Evolutionary conservation across 1,284 basidiomycete species (phyloP).

Genomic region (Microbotryum violaceum): DNA sequence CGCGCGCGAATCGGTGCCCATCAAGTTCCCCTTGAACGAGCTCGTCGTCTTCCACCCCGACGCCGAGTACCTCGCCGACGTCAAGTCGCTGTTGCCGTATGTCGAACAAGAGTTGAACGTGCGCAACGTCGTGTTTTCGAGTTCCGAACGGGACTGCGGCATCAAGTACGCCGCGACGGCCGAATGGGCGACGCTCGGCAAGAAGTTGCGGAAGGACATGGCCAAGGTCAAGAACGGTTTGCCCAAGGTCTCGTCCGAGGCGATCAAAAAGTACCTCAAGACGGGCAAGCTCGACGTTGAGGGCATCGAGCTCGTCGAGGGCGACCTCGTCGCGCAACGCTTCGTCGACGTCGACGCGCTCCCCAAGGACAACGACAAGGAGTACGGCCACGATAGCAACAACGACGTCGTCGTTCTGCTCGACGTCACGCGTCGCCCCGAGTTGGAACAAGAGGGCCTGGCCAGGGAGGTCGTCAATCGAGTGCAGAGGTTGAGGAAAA

Average conservation of each 20-base stretch:
- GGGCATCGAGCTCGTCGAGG: constrained; percentile 79
- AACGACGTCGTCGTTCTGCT: constrained; percentile 90
- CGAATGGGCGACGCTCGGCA: constrained; percentile 91
- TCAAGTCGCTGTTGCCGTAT: constrained; percentile 76
- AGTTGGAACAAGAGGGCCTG: constrained; percentile 79
- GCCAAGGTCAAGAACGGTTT: constrained; percentile 83
- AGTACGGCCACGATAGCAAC: constrained; percentile 78
- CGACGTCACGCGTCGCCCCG: constrained; percentile 77
- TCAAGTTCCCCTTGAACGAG: constrained; percentile 77
- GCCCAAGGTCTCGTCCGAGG: constrained; percentile 69
- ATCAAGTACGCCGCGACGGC: constrained; percentile 87
- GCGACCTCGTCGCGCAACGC: constrained; percentile 83
- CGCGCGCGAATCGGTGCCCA: neutral
- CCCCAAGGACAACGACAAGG: constrained; percentile 44
- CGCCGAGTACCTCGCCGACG: constrained; percentile 74
- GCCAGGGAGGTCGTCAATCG: constrained; percentile 87
- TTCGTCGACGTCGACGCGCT: constrained; percentile 71
- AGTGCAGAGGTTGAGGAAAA: constrained; percentile 92
- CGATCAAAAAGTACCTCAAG: constrained; percentile 68
- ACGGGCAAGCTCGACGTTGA: constrained; percentile 76
- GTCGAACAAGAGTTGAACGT: constrained; percentile 94
- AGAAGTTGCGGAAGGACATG: constrained; percentile 89
- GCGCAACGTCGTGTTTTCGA: constrained; percentile 78
- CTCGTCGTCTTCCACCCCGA: constrained; percentile 91
- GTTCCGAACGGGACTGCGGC: constrained; percentile 76